These are phyloP conservation scores for Myxozyma nipponensis DNA, from an alignment of 805 yeast species.

Conservation along the genomic window DNA sequence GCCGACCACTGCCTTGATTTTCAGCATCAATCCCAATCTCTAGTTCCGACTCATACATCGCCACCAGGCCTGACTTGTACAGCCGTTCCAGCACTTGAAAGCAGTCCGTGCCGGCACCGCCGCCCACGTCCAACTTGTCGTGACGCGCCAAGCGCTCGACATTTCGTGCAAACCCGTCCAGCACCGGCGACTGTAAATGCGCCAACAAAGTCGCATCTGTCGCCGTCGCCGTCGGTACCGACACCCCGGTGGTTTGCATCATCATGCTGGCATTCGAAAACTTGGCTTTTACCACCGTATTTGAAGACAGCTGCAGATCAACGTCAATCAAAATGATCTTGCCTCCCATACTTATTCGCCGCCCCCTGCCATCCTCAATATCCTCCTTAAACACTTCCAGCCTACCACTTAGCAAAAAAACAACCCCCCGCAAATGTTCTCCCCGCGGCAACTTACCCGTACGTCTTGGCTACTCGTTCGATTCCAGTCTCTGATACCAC, in stretches of 20 bases:
- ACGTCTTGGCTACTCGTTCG: conserved; percentile 34
- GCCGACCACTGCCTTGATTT: conserved; percentile 32
- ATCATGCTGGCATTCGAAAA: conserved; percentile 27
- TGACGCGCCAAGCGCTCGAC: conserved; percentile 36
- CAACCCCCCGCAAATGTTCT: too few species aligned
- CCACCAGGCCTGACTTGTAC: conserved; percentile 31
- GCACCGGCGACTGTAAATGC: conserved; percentile 34
- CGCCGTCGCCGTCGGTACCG: conserved; percentile 18
- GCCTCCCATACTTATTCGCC: conserved; percentile 40
- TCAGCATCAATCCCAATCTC: conserved; percentile 7
- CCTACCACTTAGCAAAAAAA: too few species aligned
- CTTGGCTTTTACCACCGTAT: conserved; percentile 25
- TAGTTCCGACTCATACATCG: conserved; percentile 10
- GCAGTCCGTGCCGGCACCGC: conserved; percentile 33
- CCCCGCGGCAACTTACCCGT: conserved; percentile 25
- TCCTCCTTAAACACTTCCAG: conserved; percentile 41
- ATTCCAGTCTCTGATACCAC: conserved; percentile 38
- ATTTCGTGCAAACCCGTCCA: conserved; percentile 36
- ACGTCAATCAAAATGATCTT: conserved; percentile 39
- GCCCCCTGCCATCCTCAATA: conserved; percentile 32
- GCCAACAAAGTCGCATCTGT: conserved; percentile 31
- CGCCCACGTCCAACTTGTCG: conserved; percentile 35
- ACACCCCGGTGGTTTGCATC: neutral
- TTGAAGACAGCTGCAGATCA: conserved; percentile 26
- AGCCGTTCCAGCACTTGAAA: conserved; percentile 36